Evolutionary conservation across 108 stramenopile genomes (phyloP), one percentile per base, ranked within the genome.

Genomic region (Discostella stelligeroides): DNA sequence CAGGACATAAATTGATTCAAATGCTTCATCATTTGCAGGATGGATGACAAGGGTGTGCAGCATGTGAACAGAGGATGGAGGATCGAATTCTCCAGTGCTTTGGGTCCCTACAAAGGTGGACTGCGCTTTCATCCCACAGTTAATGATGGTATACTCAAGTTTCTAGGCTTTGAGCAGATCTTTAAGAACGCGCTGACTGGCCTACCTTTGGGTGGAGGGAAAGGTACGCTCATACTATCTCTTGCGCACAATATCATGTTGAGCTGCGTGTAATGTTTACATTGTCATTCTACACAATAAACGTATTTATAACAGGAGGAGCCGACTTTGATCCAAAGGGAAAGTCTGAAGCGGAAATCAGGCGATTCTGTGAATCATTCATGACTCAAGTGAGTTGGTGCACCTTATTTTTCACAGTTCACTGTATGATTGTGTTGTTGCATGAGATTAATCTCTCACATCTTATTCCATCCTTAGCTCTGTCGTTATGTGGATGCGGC

Each of bases 31-130:
- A 45, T n/a, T 45, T 45, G 4, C 12, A 45, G 43, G 75, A 70
- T 64, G 75, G 75, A 76, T 48, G 75, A 76, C 40, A 53, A 64
- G 9, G 82, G 79, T 8, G 54, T 46, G 30, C 66, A 60, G 25
- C 60, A 69, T 38, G 48, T 76, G 14, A 68, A 76, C 58, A 34
- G 92, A 30, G 92, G 92, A 4, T 94, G 86, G 85, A 63, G 92
- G 24, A 90, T 94, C n/a, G 88, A 94, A 63, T 94, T 91, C 67
- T 80, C 60, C 40, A 87, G 87, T 63, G 92, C 94, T 11, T 83
- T 96, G 7, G 97, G 97, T 11, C 97, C 97, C 14, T 98, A 95
- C 80, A 96, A 97, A 61, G 97, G 97, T 40, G 96, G 97, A 6
- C 70, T 96, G 1, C 84, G 96, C 25, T 96, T 97, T 67, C 92